Evolutionary conservation across 257 asterid species (phyloP).

Genomic region (Ilex asprella): DNA sequence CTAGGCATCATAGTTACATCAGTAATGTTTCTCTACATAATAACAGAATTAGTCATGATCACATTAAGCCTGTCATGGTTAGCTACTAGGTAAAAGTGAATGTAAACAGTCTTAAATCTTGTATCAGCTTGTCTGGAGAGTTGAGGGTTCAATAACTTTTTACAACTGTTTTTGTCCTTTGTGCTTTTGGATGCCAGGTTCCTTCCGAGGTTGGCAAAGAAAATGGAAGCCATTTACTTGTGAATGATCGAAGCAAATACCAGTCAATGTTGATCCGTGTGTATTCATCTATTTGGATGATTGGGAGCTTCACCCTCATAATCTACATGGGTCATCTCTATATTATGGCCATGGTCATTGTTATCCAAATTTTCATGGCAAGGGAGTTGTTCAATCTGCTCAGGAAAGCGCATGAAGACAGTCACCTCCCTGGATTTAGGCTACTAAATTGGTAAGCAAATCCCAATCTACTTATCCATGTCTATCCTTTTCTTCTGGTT

Average conservation of each 20-base stretch:
- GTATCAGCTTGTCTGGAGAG: no score
- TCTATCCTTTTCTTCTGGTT: no score
- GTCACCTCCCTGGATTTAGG: slow-evolving; percentile 93
- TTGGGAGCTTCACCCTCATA: slow-evolving; percentile 70
- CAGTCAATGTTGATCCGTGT: slow-evolving; percentile 84
- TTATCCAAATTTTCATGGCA: slow-evolving; percentile 89
- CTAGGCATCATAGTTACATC: no score
- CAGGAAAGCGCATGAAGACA: slow-evolving; percentile 78
- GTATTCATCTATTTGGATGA: slow-evolving; percentile 92
- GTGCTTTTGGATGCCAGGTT: slow-evolving; percentile 35
- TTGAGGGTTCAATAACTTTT: no score
- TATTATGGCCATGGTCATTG: slow-evolving; percentile 88
- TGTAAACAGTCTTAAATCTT: no score
- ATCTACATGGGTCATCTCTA: slow-evolving; percentile 97
- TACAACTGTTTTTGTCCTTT: neutral
- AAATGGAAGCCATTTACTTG: slow-evolving; percentile 57
- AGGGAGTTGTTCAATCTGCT: slow-evolving; percentile 85
- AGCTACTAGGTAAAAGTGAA: no score
- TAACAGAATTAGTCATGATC: no score
- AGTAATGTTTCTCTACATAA: no score
- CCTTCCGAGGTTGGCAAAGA: slow-evolving; percentile 52
- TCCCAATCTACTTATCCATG: no score
- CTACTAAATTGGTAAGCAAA: slow-evolving; percentile 74
- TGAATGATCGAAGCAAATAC: slow-evolving; percentile 76
- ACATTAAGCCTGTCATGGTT: no score